Evolutionary conservation across 169 alveolate species (phyloP), one percentile per base, ranked within the genome.

Genomic region (Plasmodium blacklocki): DNA sequence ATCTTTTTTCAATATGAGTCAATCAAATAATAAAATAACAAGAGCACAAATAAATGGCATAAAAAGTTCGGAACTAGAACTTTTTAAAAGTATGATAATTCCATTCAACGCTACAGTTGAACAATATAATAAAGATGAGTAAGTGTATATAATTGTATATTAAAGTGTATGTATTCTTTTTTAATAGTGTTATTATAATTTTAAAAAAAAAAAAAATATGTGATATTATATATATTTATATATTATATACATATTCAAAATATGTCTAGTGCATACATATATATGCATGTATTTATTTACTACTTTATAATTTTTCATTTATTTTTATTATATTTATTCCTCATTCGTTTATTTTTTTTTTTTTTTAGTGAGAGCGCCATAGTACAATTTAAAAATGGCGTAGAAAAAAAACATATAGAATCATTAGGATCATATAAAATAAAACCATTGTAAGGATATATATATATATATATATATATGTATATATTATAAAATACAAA

Each of bases 81-180:
- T 80, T 32, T 80, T 80, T 29, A 80, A 80, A 47, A 80, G 72
- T 80, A 19, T 62, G 23, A 18, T 80, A 54, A 49, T 80, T 12
- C 90, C 90, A 19, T 80, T 80, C 23, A 68, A 80, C 49, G 90
- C 83, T 5, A 54, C 26, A 66, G 78, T 80, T 9, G 90, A 80
- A 60, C 59, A 80, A 23, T 80, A 67, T 29, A 68, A 47, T 56
- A 29, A 50, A 52, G 70, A 80, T 12, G 72, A 80, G 90, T 80
- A 80, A 45, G 83, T 56, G 7, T 52, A 18, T 29, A 29, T 60
- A 32, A 32, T 56, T 56, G n/a, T 54, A n/a, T 12, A 54, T 56
- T 56, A 2, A 2, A 56, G 64, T 56, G 64, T 56, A 14, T 15
- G 23, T 56, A 56, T 56, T 56, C 7, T 56, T 15, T 12, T 56